Percentiles rank a stretch among this genome's conserved stretches.
These are phyloP conservation scores for Acacia crassicarpa DNA, from an alignment of 306 rosid species.

Conservation along the genomic window DNA sequence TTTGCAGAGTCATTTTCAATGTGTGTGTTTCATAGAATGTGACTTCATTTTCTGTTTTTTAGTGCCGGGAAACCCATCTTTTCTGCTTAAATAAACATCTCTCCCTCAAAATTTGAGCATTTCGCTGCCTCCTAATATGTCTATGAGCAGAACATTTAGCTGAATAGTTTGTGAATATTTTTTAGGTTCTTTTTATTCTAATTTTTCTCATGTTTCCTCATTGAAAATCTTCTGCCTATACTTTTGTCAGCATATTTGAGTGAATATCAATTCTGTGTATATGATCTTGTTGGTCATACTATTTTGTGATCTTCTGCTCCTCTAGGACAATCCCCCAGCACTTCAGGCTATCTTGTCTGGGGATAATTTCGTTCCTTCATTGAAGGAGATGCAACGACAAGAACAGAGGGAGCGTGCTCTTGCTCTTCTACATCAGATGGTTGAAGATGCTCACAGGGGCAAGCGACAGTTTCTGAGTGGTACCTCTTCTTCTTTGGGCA, in stretches of 20 bases:
- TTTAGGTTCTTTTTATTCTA: background rate
- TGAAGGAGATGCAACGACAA: conserved; percentile 68
- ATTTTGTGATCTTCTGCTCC: conserved; percentile 39
- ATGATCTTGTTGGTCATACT: conserved; percentile 34
- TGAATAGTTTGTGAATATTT: background rate
- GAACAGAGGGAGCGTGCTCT: conserved; percentile 97
- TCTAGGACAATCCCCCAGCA: conserved; percentile 75
- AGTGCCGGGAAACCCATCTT: conserved; percentile 1
- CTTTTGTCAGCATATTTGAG: conserved; percentile 16
- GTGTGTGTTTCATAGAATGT: conserved; percentile 17
- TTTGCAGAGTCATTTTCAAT: conserved; percentile 29
- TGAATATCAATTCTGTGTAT: conserved; percentile 16
- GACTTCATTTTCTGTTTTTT: conserved; percentile 11
- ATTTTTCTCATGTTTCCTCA: background rate
- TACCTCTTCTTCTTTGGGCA: conserved; percentile 34
- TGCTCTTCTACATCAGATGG: conserved; percentile 91
- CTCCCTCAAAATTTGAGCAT: background rate
- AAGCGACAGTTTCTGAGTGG: conserved; percentile 96
- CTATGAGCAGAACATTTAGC: background rate
- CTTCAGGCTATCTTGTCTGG: conserved; percentile 79
- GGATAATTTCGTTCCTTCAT: conserved; percentile 56
- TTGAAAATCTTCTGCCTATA: conserved; percentile 1
- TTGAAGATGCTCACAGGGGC: conserved; percentile 95
- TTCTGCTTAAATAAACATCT: background rate
- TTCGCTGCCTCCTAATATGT: background rate